A percentile compares a stretch with the other conserved stretches of the same genome.
Evolutionary conservation across 139 green algal species (phyloP).

Genomic region (Micractinium sp.): DNA sequence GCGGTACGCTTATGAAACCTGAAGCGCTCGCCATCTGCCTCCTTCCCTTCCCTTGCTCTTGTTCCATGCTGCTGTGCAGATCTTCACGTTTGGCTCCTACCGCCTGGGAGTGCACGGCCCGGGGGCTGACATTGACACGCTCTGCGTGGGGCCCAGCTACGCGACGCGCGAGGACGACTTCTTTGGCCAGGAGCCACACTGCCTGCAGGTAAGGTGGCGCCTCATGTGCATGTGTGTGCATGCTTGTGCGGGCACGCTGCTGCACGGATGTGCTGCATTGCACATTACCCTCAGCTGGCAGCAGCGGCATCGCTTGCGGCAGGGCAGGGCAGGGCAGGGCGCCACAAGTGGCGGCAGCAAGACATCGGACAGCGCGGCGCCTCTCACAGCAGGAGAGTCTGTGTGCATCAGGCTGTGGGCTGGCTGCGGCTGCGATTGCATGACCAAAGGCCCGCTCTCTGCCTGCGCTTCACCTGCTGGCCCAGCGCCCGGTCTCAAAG

Average conservation of each 20-base stretch:
- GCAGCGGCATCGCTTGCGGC: not conserved
- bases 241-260: not conserved
- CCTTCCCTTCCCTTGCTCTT: not conserved
- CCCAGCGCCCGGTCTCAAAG: no score
- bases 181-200: constrained; percentile 81
- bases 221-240: not conserved
- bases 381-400: no score
- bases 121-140: constrained; percentile 96
- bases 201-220: constrained; percentile 29
- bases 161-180: constrained; percentile 86
- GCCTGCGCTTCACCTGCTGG: not conserved
- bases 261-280: not conserved
- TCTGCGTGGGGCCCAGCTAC: constrained; percentile 90
- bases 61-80: constrained; percentile 33
- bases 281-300: no score
- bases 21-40: not conserved
- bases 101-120: constrained; percentile 94
- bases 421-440: not conserved
- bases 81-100: constrained; percentile 97
- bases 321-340: not conserved
- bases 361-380: no score
- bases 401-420: no score
- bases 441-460: not conserved
- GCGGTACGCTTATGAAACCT: not conserved
- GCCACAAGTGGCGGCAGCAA: no score